These are phyloP conservation scores for Saitozyma podzolica DNA, from an alignment of 768 basidiomycete genomes.

Conservation along the genomic window DNA sequence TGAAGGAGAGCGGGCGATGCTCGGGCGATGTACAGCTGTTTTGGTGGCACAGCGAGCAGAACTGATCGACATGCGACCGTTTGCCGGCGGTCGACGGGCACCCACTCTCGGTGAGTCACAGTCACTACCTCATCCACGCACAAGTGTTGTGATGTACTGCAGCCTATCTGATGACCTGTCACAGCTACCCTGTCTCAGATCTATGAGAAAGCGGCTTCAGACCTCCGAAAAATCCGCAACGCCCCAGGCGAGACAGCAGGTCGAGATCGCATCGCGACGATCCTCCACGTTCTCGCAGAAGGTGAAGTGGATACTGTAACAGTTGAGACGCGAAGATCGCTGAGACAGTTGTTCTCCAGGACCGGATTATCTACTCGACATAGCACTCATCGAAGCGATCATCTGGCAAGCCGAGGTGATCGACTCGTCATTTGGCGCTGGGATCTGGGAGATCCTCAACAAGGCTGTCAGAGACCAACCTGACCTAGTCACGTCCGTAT, in stretches of 20 bases:
- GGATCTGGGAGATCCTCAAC: constrained; percentile 27
- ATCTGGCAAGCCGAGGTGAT: constrained; percentile 38
- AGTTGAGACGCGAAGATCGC: background rate
- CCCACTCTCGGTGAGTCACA: constrained; percentile 27
- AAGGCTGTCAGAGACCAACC: constrained; percentile 22
- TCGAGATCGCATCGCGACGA: background rate
- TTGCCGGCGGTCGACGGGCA: constrained; percentile 13
- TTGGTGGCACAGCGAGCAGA: constrained; percentile 37
- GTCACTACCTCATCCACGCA: no score
- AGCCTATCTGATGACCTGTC: background rate
- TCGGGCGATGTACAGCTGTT: constrained; percentile 18
- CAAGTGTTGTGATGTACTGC: no score
- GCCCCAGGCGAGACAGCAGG: no score
- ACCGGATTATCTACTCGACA: constrained; percentile 42
- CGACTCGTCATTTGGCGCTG: constrained; percentile 19
- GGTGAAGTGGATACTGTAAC: background rate
- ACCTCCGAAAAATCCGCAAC: no score
- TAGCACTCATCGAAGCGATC: constrained; percentile 28
- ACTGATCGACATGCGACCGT: constrained; percentile 19
- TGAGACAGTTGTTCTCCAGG: constrained; percentile 11
- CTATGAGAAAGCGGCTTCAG: constrained; percentile 14
- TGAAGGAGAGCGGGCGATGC: no score
- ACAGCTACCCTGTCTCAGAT: constrained; percentile 26
- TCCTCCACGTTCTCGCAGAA: constrained; percentile 4
- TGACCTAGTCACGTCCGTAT: constrained; percentile 1